Base-by-base conservation (phyloP, 768 basidiomycete species). In the Leucocoprinus sp. region DNA sequence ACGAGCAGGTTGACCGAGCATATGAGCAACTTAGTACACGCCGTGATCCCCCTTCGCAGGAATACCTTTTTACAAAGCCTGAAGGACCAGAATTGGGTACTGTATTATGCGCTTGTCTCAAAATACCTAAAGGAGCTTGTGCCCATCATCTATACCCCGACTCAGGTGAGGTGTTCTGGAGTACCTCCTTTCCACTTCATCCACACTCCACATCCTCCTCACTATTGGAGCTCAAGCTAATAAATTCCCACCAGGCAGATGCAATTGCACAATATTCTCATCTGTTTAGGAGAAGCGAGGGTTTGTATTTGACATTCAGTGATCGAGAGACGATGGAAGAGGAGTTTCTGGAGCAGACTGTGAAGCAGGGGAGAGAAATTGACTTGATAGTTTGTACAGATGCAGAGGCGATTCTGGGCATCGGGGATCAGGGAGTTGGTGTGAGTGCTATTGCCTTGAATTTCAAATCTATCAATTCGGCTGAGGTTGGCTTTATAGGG, bases 231-330 rank as follows among this genome's bases (percentile, higher is more conserved):
- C 38, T 22, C 31, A 31, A 31, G 31, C 31, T 31, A 14, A 31
- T 14, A 14, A 7, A 8, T 31, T 4, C n/a, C 26, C 5, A 27
- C 5, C 38, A 89, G 77, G 85, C 82, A 4, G 82, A 89, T 37
- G 89, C 89, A 0, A 91, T 92, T 45, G 67, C 81, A 8, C 76
- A 84, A 46, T 93, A 92, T 58, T 92, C 89, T 0, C 84, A 88
- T 58, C 67, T 92, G 3, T 93, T 87, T 64, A 69, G 91, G 27
- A 65, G 84, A 42, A 79, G 81, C 45, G 84, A 90, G 54, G 88
- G 91, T 0, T 55, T 92, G 21, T 93, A 76, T 60, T 64, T 93
- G 8, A 72, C 78, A 1, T 80, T 79, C 50, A 64, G 75, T 0
- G 60, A 81, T 50, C 64, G 69, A 50, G 76, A 86, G 34, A 60